Conservation (phyloP, 2,329 filamentous ascomycete genomes). For the Aspergillus tubingensis region DNA sequence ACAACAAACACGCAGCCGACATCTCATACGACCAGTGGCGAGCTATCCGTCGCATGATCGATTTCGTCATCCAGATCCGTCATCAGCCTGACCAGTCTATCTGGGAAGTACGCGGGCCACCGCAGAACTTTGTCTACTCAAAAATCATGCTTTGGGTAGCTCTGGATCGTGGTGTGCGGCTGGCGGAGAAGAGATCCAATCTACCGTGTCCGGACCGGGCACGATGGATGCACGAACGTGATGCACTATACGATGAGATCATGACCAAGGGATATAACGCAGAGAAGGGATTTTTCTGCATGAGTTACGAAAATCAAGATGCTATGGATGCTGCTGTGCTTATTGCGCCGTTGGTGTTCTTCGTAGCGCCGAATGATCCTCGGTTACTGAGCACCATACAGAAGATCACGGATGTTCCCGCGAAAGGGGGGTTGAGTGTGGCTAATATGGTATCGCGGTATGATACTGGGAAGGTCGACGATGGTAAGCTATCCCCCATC, state of each 20-base stretch:
- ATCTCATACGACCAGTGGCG: constrained; percentile 77
- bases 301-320: constrained; percentile 72
- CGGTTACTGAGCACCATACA: constrained; percentile 73
- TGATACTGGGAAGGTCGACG: constrained; percentile 67
- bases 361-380: constrained; percentile 75
- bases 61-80: constrained; percentile 63
- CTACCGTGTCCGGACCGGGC: constrained; percentile 71
- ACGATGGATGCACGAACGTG: constrained; percentile 67
- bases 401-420: constrained; percentile 68
- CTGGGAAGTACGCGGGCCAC: constrained; percentile 67
- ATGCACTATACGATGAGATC: constrained; percentile 71
- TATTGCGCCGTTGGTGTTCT: constrained; percentile 77
- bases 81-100: constrained; percentile 76
- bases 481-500: constrained; percentile 52
- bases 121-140: constrained; percentile 73
- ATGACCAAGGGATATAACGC: constrained; percentile 78
- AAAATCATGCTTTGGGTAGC: constrained; percentile 84
- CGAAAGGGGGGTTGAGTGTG: constrained; percentile 73
- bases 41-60: constrained; percentile 66
- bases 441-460: constrained; percentile 76
- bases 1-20: constrained; percentile 77
- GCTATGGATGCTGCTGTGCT: constrained; percentile 66
- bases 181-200: constrained; percentile 69
- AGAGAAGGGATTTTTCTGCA: constrained; percentile 69
- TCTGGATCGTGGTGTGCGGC: constrained; percentile 71